Evolutionary conservation across 176 grass and related monocot species (phyloP), one percentile per base, ranked within the genome.

Genomic region (Echinochloa phyllopogon): DNA sequence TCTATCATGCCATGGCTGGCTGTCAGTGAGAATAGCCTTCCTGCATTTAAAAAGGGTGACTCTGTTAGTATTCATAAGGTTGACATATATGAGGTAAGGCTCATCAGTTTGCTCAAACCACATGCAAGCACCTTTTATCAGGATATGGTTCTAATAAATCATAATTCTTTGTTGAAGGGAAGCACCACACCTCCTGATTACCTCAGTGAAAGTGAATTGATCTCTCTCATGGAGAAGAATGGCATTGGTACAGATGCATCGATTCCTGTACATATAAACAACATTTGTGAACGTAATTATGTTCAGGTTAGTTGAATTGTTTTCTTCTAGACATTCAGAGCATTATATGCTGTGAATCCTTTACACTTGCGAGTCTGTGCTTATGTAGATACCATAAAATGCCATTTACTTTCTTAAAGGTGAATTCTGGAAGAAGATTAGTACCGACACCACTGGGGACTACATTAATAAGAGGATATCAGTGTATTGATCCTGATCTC

Each of bases 191-290:
- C 95, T 82, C 91, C 95, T 85, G 95, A 98, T 92, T 95, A 98
- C 79, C 92, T 98, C 77, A 95, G 87, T 80, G 95, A 98, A 75
- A 98, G 95, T 68, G 93, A 98, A 84, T 88, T 98, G 72, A 98
- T 95, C 52, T 98, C 95, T 65, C 93, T 98, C 40, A 98, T 98
- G 95, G 95, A 98, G 83, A 98, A 98, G 79, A 83, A 98, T 88
- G 93, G 93, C 69, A 93, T 98, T 82, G 92, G 95, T 61, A 98
- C 95, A 45, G 95, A 98, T 38, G 95, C 95, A 89, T 98, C 95
- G n/a, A 98, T 98, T 91, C 23, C 92, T 89, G 95, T 98, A 77
- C 95, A 98, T 78, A 88, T 98, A 74, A 95, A 95, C 76, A 98
- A 93, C 70, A 98, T 98, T 58, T 93, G 88, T 1, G 95, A 98